These are phyloP conservation scores for Hypoxylon sp. DNA, from an alignment of 2,329 filamentous ascomycete genomes.

Conservation along the genomic window DNA sequence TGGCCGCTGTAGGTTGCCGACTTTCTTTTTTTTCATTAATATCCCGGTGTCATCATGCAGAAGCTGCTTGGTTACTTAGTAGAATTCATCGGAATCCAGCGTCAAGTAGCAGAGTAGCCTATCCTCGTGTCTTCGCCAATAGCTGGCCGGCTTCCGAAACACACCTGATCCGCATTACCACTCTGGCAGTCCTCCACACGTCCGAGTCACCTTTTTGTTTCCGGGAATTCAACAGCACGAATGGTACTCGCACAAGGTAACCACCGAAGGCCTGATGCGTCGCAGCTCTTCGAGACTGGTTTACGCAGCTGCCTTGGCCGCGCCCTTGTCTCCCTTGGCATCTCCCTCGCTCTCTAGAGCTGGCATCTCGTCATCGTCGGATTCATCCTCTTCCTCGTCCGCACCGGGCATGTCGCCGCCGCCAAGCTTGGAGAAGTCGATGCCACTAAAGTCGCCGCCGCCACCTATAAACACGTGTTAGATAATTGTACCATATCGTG, in stretches of 20 bases:
- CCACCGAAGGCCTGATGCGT: conserved; percentile 21
- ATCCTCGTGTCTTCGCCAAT: conserved; percentile 46
- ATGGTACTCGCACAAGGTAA: conserved; percentile 21
- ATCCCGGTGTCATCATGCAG: conserved; percentile 18
- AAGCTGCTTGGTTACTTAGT: conserved; percentile 29
- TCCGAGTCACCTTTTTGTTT: conserved; percentile 28
- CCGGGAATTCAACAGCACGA: conserved; percentile 35
- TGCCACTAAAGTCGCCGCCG: conserved; percentile 80
- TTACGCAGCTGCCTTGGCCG: conserved; percentile 39
- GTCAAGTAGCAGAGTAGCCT: conserved; percentile 56
- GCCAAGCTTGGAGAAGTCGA: conserved; percentile 93
- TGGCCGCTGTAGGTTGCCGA: conserved; percentile 14
- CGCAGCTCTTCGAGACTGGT: conserved; percentile 4
- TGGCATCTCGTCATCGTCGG: conserved; percentile 83
- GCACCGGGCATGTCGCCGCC: conserved; percentile 60
- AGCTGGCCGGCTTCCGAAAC: conserved; percentile 37
- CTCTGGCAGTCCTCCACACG: conserved; percentile 29
- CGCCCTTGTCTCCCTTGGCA: conserved; percentile 46
- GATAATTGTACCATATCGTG: conserved; percentile 1
- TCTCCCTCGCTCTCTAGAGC: conserved; percentile 73
- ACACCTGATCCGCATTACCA: conserved; percentile 29
- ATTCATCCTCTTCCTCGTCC: conserved; percentile 62
- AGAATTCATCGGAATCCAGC: conserved; percentile 32
- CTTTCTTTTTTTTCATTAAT: conserved; percentile 22
- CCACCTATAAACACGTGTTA: conserved; percentile 48